A percentile compares a stretch with the other conserved stretches of the same genome.
Evolutionary conservation across 352 stramenopile genomes (phyloP).

Genomic region (Bremia lactucae): DNA sequence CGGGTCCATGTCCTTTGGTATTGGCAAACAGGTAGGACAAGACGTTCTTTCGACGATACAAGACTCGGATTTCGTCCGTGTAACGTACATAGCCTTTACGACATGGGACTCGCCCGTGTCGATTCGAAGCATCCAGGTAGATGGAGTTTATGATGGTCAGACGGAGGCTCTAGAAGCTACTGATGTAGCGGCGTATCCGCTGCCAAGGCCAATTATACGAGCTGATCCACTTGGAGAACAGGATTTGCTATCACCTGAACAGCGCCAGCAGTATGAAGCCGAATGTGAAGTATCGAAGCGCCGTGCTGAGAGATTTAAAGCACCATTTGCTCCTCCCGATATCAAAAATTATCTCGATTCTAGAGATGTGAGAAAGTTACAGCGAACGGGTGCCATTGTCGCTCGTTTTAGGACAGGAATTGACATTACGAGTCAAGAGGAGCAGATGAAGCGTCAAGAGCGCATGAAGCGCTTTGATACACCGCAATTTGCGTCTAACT

Average conservation of each 20-base stretch:
- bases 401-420: slow-evolving; percentile 62
- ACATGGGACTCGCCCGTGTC: slow-evolving; percentile 52
- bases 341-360: slow-evolving; percentile 76
- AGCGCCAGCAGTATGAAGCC: slow-evolving; percentile 37
- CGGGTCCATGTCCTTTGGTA: slow-evolving; percentile 31
- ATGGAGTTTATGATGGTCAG: slow-evolving; percentile 23
- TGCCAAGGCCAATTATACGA: slow-evolving; percentile 44
- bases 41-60: slow-evolving; percentile 44
- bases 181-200: slow-evolving; percentile 26
- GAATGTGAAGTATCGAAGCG: slow-evolving; percentile 33
- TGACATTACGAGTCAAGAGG: slow-evolving; percentile 51
- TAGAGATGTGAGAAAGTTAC: slow-evolving; percentile 60
- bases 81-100: slow-evolving; percentile 48
- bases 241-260: slow-evolving; percentile 47
- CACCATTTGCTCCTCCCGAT: slow-evolving; percentile 40
- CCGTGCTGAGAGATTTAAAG: slow-evolving; percentile 61
- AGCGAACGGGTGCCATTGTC: slow-evolving; percentile 52
- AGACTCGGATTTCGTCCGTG: slow-evolving; percentile 25
- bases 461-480: slow-evolving; percentile 79
- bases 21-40: slow-evolving; percentile 39
- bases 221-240: slow-evolving; percentile 40
- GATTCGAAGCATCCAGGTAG: slow-evolving; percentile 34
- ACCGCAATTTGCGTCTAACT: slow-evolving; percentile 58
- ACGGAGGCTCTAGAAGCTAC: slow-evolving; percentile 18
- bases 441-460: slow-evolving; percentile 53